Evolutionary conservation across 306 rosid species (phyloP).

Genomic region (Delonix regia): DNA sequence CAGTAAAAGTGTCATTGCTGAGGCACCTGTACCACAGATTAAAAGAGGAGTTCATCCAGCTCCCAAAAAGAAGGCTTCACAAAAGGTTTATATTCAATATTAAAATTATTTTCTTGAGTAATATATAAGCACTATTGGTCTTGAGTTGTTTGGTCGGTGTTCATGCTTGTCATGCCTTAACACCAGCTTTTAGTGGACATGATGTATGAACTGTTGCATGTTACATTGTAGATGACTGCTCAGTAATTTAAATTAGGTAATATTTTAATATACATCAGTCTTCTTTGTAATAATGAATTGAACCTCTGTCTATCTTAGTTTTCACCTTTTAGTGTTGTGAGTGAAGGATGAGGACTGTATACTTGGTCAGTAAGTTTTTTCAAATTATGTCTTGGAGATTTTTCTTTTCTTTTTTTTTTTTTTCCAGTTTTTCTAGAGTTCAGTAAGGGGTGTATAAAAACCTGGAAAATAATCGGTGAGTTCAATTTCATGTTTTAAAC

Average conservation of each 20-base stretch:
- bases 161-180: slow-evolving; percentile 6
- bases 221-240: slow-evolving; percentile 11
- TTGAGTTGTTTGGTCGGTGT: slow-evolving; percentile 20
- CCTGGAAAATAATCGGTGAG: neutral
- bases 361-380: neutral
- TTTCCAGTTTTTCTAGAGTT: neutral
- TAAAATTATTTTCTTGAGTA: neutral
- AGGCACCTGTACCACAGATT: slow-evolving; percentile 50
- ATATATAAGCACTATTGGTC: neutral
- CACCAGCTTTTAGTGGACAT: slow-evolving; percentile 12
- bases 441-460: neutral
- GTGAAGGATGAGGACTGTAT: neutral
- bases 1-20: slow-evolving; percentile 52
- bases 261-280: neutral
- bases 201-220: slow-evolving; percentile 13
- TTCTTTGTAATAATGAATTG: slow-evolving; percentile 14
- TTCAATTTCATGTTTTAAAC: neutral
- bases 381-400: neutral
- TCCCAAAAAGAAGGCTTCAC: slow-evolving; percentile 59
- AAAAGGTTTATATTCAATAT: slow-evolving; percentile 55
- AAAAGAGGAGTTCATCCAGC: slow-evolving; percentile 58
- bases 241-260: neutral
- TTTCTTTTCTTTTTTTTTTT: too few relatives aligned
- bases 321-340: slow-evolving; percentile 2
- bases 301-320: slow-evolving; percentile 2